Evolutionary conservation across 2,329 filamentous ascomycete species (phyloP).

Genomic region (Thielaviopsis cerberus): DNA sequence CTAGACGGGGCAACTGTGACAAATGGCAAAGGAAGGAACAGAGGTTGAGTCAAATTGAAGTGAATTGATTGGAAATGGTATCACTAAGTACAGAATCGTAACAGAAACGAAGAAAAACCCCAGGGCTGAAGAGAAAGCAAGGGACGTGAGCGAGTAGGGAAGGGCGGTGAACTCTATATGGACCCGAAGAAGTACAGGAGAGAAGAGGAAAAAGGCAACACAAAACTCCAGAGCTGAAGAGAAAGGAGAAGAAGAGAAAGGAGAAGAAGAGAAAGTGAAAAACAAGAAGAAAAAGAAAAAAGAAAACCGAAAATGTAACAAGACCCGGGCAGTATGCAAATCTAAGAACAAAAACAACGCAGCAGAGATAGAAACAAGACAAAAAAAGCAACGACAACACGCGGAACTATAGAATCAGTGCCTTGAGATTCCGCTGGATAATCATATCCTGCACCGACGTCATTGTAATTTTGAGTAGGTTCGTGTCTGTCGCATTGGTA

Average conservation of each 20-base stretch:
- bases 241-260: background rate
- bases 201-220: background rate
- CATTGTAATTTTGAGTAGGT: conserved; percentile 73
- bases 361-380: background rate
- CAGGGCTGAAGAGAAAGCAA: background rate
- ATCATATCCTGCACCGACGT: conserved; percentile 74
- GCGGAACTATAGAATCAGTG: conserved; percentile 46
- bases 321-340: background rate
- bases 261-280: background rate
- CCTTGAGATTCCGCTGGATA: conserved; percentile 66
- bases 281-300: background rate
- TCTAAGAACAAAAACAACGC: background rate
- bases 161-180: background rate
- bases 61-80: background rate
- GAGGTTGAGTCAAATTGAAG: background rate
- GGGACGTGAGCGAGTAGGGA: background rate
- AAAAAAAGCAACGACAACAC: background rate
- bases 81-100: background rate
- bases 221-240: no score
- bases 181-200: background rate
- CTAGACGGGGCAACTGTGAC: no score
- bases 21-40: background rate
- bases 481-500: conserved; percentile 46
- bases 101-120: background rate
- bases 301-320: background rate